These are phyloP conservation scores for Taxawa tesnikishii DNA, from an alignment of 2,329 filamentous ascomycete species.

Conservation along the genomic window DNA sequence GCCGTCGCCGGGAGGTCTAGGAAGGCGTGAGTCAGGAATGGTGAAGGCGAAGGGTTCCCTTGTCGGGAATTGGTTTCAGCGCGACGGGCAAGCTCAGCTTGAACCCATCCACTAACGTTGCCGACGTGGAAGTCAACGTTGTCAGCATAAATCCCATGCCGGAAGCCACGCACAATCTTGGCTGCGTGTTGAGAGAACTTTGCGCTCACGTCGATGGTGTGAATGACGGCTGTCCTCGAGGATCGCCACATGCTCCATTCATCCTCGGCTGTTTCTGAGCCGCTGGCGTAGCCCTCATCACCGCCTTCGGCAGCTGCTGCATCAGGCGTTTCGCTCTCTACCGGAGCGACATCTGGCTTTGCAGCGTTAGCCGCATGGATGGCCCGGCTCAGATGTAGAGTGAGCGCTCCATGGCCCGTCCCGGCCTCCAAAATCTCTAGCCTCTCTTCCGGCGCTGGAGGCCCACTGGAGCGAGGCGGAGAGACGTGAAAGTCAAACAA, in stretches of 20 bases:
- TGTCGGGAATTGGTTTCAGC: too few species aligned
- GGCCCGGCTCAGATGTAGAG: constrained; percentile 61
- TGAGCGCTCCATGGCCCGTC: constrained; percentile 72
- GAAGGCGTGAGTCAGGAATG: constrained; percentile 60
- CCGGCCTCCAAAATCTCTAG: constrained; percentile 74
- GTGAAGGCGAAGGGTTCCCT: constrained; percentile 19
- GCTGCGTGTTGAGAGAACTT: constrained; percentile 53
- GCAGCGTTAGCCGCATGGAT: constrained; percentile 60
- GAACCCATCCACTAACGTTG: constrained; percentile 52
- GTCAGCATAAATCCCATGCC: constrained; percentile 54
- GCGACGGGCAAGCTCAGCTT: constrained; percentile 33
- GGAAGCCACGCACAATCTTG: constrained; percentile 53
- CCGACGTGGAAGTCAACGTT: constrained; percentile 65
- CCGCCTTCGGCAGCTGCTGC: constrained; percentile 17
- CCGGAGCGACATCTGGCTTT: constrained; percentile 30
- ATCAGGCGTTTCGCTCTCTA: constrained; percentile 18
- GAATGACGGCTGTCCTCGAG: constrained; percentile 54
- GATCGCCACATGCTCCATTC: constrained; percentile 21
- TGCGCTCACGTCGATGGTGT: constrained; percentile 56
- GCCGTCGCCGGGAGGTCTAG: constrained; percentile 61
- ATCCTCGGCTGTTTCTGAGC: constrained; percentile 11
- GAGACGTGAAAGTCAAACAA: constrained; percentile 61
- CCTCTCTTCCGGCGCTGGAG: constrained; percentile 21
- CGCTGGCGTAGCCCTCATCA: constrained; percentile 7
- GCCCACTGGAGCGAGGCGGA: constrained; percentile 14